Evolutionary conservation across 2,329 filamentous ascomycete species (phyloP), one percentile per base, ranked within the genome.

Genomic region (Metarhizium robertsii): DNA sequence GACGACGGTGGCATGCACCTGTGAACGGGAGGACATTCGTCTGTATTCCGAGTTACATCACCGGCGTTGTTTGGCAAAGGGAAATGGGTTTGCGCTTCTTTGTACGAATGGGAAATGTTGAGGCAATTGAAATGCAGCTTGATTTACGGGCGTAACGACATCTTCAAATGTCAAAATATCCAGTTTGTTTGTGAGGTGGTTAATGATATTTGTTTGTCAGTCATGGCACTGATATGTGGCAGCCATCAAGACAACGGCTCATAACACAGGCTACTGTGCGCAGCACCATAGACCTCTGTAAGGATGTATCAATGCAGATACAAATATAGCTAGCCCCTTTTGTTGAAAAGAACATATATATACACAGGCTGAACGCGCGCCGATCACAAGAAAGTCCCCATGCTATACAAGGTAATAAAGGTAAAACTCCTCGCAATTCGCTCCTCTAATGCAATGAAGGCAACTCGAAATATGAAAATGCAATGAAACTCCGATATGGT

Each of bases 1-100:
- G 75, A 65, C 13, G 64, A 75, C 13, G 77, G 76, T 20, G 84
- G 85, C 1, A 74, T 88, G 73, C 83, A 88, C 70, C 68, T 88
- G 49, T 87, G 52, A 57, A 29, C 13, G 30, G 30, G 50, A 50
- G 18, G 42, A 14, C 14, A 13, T 50, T 25, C 25, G 25, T 3
- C 20, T 3, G 36, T n/a, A 5, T 50, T 32, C n/a, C 14, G 36
- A 38, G 14, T 32, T 53, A 49, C 54, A 55, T 42, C 40, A 20
- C 13, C 13, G 54, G 53, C 43, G 54, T 55, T 53, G 30, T 25
- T 11, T 32, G 51, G 14, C 30, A 43, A 25, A 30, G 49, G 34
- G 32, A 48, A 48, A 29, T 6, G 14, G 36, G 25, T 50, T 38
- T 20, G n/a, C 30, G 36, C 13, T 36, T 36, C 13, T 30, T 29